phyloP scores from a whole-genome alignment of 495 filamentous ascomycete species.

The Lepraria neglecta region DNA sequence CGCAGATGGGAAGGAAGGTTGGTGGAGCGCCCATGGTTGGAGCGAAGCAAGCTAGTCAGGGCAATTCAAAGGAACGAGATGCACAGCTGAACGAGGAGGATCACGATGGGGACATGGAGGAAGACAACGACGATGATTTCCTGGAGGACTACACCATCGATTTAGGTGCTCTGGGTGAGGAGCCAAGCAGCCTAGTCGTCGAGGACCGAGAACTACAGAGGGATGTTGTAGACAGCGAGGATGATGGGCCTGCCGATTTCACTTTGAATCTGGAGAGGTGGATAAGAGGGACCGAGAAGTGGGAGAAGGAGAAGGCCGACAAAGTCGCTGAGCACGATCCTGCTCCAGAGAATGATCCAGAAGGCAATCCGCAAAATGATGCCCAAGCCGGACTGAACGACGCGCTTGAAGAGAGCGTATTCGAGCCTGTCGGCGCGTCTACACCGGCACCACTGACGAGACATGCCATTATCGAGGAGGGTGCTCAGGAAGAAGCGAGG shows the following conservation, averaged over 20 bases:
- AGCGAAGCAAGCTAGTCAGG: constrained; percentile 2
- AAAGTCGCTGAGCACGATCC: constrained; percentile 21
- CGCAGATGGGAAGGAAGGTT: constrained; percentile 32
- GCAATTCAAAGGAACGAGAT: not conserved
- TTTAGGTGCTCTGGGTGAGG: constrained; percentile 40
- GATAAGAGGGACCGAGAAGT: constrained; percentile 38
- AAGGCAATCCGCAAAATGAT: constrained; percentile 17
- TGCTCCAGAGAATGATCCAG: constrained; percentile 17
- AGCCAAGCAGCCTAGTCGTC: constrained; percentile 31
- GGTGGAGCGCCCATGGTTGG: constrained; percentile 5
- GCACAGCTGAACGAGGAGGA: not conserved
- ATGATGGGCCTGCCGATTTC: constrained; percentile 49
- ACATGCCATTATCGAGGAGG: constrained; percentile 10
- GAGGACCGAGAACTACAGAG: constrained; percentile 32
- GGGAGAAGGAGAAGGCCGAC: constrained; percentile 26
- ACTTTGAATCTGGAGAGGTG: constrained; percentile 47
- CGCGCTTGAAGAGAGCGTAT: constrained; percentile 20
- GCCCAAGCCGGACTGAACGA: not conserved
- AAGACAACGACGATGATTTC: not conserved
- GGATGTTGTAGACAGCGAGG: constrained; percentile 40
- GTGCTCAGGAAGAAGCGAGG: constrained; percentile 10
- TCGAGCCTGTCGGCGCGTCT: constrained; percentile 22
- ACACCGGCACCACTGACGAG: constrained; percentile 19
- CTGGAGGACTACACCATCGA: constrained; percentile 44
- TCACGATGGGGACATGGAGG: not conserved